Percentiles rank a stretch among this genome's conserved stretches.
Conservation (phyloP, 2,329 filamentous ascomycete species). For the Chaetomiaceae sp. region DNA sequence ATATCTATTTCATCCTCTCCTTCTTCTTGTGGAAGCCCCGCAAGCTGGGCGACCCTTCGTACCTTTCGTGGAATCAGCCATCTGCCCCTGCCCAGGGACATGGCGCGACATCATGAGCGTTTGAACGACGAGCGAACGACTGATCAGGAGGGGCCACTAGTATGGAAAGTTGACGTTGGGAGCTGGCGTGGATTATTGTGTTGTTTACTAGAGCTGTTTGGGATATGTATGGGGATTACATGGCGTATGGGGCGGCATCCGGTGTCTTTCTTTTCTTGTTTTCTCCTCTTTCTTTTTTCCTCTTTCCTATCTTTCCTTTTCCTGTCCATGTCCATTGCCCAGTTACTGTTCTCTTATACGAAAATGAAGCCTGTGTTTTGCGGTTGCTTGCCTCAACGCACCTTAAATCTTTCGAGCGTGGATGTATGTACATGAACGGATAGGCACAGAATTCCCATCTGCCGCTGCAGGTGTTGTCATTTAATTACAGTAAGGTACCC, state of each 20-base stretch:
- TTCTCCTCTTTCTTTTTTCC: not conserved
- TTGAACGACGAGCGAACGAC: not conserved
- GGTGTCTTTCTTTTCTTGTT: slow-evolving; percentile 12
- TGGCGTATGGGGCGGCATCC: slow-evolving; percentile 17
- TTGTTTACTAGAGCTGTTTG: slow-evolving; percentile 13
- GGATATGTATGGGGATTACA: slow-evolving; percentile 18
- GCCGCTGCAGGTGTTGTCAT: no score
- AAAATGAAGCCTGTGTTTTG: slow-evolving; percentile 2
- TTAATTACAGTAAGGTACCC: no score
- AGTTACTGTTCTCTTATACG: not conserved
- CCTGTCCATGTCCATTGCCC: not conserved
- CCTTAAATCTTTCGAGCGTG: no score
- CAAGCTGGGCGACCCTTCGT: slow-evolving; percentile 97
- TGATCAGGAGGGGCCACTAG: not conserved
- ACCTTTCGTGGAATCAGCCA: slow-evolving; percentile 85
- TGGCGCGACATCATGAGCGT: slow-evolving; percentile 15
- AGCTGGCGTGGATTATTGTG: slow-evolving; percentile 4
- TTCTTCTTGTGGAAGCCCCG: slow-evolving; percentile 84
- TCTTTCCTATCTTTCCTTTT: not conserved
- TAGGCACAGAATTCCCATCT: no score
- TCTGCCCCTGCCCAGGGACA: slow-evolving; percentile 30
- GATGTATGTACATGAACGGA: slow-evolving; percentile 4
- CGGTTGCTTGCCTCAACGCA: not conserved
- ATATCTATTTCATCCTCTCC: slow-evolving; percentile 80
- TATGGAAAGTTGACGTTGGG: not conserved